Evolutionary conservation across 306 rosid species (phyloP).

Genomic region (Inga laurina): DNA sequence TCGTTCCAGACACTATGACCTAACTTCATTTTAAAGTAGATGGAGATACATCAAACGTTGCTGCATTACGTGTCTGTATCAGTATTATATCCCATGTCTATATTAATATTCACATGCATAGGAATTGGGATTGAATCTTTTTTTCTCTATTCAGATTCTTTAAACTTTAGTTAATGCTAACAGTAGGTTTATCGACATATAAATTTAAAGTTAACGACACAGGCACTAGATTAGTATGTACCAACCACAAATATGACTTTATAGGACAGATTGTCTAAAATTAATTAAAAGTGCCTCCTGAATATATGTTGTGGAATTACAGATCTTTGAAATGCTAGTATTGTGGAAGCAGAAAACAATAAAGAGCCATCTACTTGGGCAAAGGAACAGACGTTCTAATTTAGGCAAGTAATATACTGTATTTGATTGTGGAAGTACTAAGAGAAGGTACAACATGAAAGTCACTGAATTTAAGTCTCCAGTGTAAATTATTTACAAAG

Average conservation of each 20-base stretch:
- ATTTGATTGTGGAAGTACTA: not conserved
- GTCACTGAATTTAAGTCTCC: not conserved
- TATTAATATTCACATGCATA: not conserved
- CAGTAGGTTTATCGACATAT: not conserved
- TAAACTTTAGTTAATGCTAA: not conserved
- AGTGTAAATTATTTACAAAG: not conserved
- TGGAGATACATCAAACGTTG: not conserved
- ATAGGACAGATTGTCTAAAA: not conserved
- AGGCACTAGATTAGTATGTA: not conserved
- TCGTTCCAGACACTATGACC: not conserved
- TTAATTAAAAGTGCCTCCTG: not conserved
- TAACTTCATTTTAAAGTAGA: not conserved
- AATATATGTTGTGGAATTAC: not conserved
- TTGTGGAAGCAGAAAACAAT: not conserved
- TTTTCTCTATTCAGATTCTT: not conserved
- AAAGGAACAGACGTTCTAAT: not conserved
- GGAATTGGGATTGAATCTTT: not conserved
- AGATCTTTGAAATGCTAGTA: not conserved
- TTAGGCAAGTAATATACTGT: not conserved
- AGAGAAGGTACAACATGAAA: not conserved
- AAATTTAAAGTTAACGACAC: not conserved
- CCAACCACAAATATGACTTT: not conserved
- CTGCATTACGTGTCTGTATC: not conserved
- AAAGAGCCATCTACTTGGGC: not conserved
- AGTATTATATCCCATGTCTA: not conserved